Percentiles rank a stretch among this genome's conserved stretches.
phyloP scores from a whole-genome alignment of 2,329 filamentous ascomycete genomes.

The Fusarium robinianum region DNA sequence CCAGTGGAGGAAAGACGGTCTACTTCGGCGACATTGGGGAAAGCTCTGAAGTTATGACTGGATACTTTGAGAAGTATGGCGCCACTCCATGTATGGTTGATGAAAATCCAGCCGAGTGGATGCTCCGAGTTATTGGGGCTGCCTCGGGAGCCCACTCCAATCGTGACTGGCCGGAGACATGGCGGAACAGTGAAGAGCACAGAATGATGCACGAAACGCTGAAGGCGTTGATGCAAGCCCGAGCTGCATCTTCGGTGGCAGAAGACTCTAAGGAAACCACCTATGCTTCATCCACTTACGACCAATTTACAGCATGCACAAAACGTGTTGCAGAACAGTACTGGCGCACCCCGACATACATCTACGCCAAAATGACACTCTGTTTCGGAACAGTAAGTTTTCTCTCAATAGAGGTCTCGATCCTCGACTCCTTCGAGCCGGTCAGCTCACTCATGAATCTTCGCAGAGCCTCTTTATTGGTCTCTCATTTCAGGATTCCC shows the following conservation, averaged over 20 bases:
- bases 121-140: constrained; percentile 64
- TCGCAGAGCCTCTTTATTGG: constrained; percentile 14
- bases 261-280: constrained; percentile 75
- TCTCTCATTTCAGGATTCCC: constrained; percentile 14
- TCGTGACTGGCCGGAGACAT: neutral
- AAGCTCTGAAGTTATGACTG: constrained; percentile 55
- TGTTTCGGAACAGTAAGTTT: constrained; percentile 6
- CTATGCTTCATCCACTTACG: constrained; percentile 30
- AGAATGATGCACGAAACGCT: too few relatives aligned
- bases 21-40: constrained; percentile 63
- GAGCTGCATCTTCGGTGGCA: too few relatives aligned
- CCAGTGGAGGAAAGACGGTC: constrained; percentile 62
- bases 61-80: constrained; percentile 65
- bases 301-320: constrained; percentile 39
- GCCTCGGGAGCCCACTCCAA: neutral
- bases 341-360: constrained; percentile 55
- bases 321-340: constrained; percentile 40
- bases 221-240: too few relatives aligned
- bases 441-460: neutral
- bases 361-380: constrained; percentile 56
- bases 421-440: too few relatives aligned
- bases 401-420: too few relatives aligned
- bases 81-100: constrained; percentile 58
- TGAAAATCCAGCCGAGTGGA: constrained; percentile 73
- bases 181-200: too few relatives aligned